Evolutionary conservation across 2,329 filamentous ascomycete species (phyloP).

Genomic region (Penicillium sp.): DNA sequence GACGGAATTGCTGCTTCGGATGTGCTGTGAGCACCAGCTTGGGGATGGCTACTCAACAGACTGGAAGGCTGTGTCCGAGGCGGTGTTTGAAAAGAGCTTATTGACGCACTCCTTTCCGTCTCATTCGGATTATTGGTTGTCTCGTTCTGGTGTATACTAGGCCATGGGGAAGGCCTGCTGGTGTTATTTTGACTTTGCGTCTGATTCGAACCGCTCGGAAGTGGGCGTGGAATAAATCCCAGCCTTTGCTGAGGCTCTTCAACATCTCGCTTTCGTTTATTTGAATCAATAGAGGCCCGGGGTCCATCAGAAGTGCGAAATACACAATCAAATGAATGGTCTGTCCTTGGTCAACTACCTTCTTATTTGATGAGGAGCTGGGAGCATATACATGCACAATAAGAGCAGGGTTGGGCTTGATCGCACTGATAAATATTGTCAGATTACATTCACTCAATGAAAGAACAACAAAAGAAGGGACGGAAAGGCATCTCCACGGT

Average conservation of each 20-base stretch:
- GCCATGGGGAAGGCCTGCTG: conserved; percentile 2
- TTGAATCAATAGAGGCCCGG: background rate
- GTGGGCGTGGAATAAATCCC: background rate
- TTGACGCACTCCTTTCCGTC: background rate
- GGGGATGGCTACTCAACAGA: background rate
- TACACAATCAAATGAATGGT: conserved; percentile 20
- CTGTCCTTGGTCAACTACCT: conserved; percentile 5
- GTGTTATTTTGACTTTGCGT: conserved; percentile 9
- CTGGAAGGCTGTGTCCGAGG: background rate
- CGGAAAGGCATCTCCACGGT: background rate
- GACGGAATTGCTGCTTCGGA: background rate
- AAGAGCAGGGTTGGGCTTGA: conserved; percentile 21
- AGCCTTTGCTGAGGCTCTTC: background rate
- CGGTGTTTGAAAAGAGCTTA: background rate
- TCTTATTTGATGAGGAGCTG: background rate
- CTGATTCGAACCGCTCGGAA: background rate
- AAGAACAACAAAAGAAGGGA: background rate
- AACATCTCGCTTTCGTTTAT: background rate
- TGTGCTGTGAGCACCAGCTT: background rate
- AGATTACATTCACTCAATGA: background rate
- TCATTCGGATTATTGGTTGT: background rate
- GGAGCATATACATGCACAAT: conserved; percentile 20
- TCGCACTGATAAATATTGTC: conserved; percentile 12
- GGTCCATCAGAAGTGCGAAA: conserved; percentile 7
- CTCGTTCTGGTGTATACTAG: background rate